Conservation (phyloP, 1,284 basidiomycete genomes). For the Tilletia setariae region DNA sequence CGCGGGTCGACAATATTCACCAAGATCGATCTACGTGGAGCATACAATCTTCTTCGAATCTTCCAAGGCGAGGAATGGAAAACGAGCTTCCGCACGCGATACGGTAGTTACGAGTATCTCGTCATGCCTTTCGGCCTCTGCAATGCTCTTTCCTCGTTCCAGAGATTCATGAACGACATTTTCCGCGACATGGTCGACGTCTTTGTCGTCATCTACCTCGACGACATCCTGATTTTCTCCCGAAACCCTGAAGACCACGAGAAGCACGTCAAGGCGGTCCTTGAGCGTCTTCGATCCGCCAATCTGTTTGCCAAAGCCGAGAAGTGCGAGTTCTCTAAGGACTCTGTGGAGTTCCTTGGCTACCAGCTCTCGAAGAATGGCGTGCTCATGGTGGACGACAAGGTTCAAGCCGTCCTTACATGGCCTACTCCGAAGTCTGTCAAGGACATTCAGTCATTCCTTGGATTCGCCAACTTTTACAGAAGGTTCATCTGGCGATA, state of each 20-base stretch:
- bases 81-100: too few species aligned
- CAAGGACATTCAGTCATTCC: slow-evolving; percentile 37
- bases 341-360: slow-evolving; percentile 56
- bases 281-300: too few species aligned
- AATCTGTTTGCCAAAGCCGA: too few species aligned
- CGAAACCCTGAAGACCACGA: slow-evolving; percentile 34
- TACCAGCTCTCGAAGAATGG: slow-evolving; percentile 53
- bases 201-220: slow-evolving; percentile 49
- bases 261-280: slow-evolving; percentile 15
- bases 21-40: too few species aligned
- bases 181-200: slow-evolving; percentile 43
- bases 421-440: slow-evolving; percentile 56
- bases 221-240: slow-evolving; percentile 56
- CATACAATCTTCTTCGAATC: too few species aligned
- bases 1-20: slow-evolving; percentile 8
- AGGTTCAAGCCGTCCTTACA: slow-evolving; percentile 54
- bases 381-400: slow-evolving; percentile 57
- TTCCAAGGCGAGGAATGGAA: too few species aligned
- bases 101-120: too few species aligned
- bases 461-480: slow-evolving; percentile 58
- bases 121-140: too few species aligned
- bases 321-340: slow-evolving; percentile 22
- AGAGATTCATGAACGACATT: too few species aligned
- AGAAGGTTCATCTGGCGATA: slow-evolving; percentile 57
- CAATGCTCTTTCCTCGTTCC: too few species aligned